Base-by-base conservation (phyloP, 1,284 basidiomycete genomes). In the Austroboletus niveus region DNA sequence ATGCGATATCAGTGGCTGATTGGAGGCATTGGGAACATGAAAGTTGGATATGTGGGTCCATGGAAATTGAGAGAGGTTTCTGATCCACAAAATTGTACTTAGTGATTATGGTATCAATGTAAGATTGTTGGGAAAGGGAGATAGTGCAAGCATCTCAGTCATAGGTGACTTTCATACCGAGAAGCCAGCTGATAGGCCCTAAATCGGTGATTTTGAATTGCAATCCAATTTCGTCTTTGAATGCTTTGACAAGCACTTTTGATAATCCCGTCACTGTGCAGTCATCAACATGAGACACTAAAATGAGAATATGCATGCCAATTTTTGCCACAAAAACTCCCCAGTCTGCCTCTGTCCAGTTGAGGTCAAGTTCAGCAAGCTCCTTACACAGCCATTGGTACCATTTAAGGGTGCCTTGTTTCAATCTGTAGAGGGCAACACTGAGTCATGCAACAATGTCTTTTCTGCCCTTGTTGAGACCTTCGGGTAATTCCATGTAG, bases 401-500 rank as follows among this genome's bases (percentile, higher is more conserved):
- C 44, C 45, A 53, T 24, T 52, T 53, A 2, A 52, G 7, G 5
- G 30, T 11, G 1, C 32, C 45, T 7, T 54, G 49, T 9, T 54
- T 54, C 1, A 15, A 47, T 1, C 49, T 27, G 5, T 53, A 53
- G 2, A 53, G 38, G 0, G 38, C 5, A 1, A 47, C 6, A 0
- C 8, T 15, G 0, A 53, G 30, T 5, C 1, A 10, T 2, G 35
- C 22, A 0, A 47, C 17, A 1, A 30, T 8, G 29, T 53, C 24
- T 10, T 40, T 40, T 4, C 39, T 12, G 8, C 22, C 20, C 24
- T 40, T 40, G 20, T 40, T 24, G 22, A 40, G 24, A 10, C 39
- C 38, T 49, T n/a, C n/a, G n/a, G n/a, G n/a, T n/a, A n/a, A n/a
- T n/a, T n/a, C n/a, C n/a, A n/a, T n/a, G n/a, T n/a, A n/a, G n/a